A percentile compares a stretch with the other conserved stretches of the same genome.
phyloP scores from a whole-genome alignment of 2,329 filamentous ascomycete species.

The Botrytis squamosa region DNA sequence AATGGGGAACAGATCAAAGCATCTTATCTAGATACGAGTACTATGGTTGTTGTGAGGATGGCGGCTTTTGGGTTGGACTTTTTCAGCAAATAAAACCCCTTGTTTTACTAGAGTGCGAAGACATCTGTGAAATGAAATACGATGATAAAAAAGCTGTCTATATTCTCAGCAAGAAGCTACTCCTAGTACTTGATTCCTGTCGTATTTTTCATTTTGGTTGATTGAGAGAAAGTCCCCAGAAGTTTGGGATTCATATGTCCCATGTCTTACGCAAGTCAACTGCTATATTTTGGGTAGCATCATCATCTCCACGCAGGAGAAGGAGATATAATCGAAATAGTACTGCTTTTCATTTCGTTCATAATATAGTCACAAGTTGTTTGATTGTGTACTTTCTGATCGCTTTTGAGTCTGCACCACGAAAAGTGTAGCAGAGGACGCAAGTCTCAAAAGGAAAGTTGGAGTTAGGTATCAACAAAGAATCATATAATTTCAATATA shows the following conservation, averaged over 20 bases:
- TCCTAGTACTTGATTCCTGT: not conserved
- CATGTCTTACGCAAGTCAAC: not conserved
- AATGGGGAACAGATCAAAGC: constrained; percentile 55
- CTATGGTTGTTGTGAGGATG: constrained; percentile 12
- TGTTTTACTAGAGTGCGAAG: constrained; percentile 37
- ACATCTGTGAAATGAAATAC: constrained; percentile 33
- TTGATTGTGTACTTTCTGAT: not conserved
- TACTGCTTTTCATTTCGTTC: too few relatives aligned
- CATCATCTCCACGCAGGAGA: not conserved
- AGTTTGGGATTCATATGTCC: not conserved
- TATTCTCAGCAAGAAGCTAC: not conserved
- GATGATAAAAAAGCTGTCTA: constrained; percentile 1
- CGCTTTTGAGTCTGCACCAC: not conserved
- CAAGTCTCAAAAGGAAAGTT: not conserved
- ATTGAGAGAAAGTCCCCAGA: not conserved
- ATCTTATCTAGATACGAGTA: constrained; percentile 56
- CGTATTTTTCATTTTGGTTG: not conserved
- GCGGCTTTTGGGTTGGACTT: constrained; percentile 19
- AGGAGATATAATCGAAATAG: not conserved
- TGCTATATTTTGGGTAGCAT: not conserved
- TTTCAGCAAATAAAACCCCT: constrained; percentile 25
- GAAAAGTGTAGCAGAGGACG: not conserved
- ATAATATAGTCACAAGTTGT: not conserved
- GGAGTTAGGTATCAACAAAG: not conserved
- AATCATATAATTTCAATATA: not conserved